A percentile compares a stretch with the other conserved stretches of the same genome.
phyloP scores from a whole-genome alignment of 1,139 yeast species.

The Yamadazyma kanchanaburiensis region DNA sequence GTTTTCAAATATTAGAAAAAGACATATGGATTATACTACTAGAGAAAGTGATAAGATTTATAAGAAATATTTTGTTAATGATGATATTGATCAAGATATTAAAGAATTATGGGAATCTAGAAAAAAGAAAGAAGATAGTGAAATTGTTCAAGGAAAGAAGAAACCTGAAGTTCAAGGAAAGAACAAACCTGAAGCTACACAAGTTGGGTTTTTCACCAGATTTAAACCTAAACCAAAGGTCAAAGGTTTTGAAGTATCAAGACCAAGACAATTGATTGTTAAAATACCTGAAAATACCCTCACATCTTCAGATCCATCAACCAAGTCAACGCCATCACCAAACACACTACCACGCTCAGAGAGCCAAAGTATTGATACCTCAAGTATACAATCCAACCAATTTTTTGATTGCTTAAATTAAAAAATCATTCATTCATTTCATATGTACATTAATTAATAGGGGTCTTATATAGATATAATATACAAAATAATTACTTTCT shows the following conservation, averaged over 20 bases:
- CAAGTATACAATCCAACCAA: too few species aligned
- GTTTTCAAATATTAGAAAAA: constrained; percentile 18
- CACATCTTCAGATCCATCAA: too few species aligned
- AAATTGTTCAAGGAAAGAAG: not conserved
- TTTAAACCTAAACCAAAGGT: constrained; percentile 3
- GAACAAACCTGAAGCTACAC: not conserved
- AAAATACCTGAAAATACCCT: too few species aligned
- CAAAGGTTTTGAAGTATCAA: constrained; percentile 38
- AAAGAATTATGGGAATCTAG: constrained; percentile 50
- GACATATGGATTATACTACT: constrained; percentile 39
- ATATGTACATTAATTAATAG: too few species aligned
- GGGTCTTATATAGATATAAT: too few species aligned
- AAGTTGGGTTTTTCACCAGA: not conserved
- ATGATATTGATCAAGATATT: constrained; percentile 48
- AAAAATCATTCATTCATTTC: too few species aligned
- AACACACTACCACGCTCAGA: too few species aligned
- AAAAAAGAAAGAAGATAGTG: constrained; percentile 11
- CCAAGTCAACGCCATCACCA: too few species aligned
- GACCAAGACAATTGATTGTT: constrained; percentile 41
- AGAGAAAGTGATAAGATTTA: constrained; percentile 49
- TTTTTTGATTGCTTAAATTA: too few species aligned
- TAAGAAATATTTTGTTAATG: constrained; percentile 36
- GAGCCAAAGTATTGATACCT: too few species aligned
- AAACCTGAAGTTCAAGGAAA: not conserved
- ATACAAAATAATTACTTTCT: too few species aligned